phyloP scores from a whole-genome alignment of 116 monocot genomes.

The Trichopus zeylanicus region DNA sequence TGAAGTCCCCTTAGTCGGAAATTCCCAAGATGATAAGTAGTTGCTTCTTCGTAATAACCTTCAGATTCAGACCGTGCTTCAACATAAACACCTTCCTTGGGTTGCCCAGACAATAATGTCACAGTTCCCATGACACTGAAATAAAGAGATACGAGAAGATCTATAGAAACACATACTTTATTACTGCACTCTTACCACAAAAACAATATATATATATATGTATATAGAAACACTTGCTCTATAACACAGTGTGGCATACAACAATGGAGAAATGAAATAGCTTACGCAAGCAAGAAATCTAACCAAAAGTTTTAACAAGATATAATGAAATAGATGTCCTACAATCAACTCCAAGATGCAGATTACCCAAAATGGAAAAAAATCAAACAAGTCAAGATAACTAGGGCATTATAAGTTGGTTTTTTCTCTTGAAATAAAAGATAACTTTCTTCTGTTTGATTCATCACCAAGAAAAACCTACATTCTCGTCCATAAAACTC shows the following conservation, averaged over 20 bases:
- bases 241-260: no score
- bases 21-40: slow-evolving; percentile 57
- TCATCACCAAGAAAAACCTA: no score
- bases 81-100: slow-evolving; percentile 73
- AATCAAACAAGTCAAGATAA: neutral
- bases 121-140: slow-evolving; percentile 77
- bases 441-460: no score
- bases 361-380: neutral
- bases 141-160: neutral
- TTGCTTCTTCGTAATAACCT: slow-evolving; percentile 92
- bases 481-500: no score
- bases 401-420: no score
- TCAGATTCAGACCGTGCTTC: slow-evolving; percentile 84
- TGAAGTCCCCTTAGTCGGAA: slow-evolving; percentile 88
- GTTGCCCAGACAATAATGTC: slow-evolving; percentile 67
- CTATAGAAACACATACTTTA: neutral
- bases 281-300: neutral
- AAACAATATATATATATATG: no score
- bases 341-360: neutral
- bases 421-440: no score
- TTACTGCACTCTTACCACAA: no score
- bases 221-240: no score
- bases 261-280: neutral
- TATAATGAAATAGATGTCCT: no score
- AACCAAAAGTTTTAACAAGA: neutral